Percentiles rank a stretch among this genome's conserved stretches.
phyloP scores from a whole-genome alignment of 2,329 filamentous ascomycete species.

The Pseudogymnoascus sp. region DNA sequence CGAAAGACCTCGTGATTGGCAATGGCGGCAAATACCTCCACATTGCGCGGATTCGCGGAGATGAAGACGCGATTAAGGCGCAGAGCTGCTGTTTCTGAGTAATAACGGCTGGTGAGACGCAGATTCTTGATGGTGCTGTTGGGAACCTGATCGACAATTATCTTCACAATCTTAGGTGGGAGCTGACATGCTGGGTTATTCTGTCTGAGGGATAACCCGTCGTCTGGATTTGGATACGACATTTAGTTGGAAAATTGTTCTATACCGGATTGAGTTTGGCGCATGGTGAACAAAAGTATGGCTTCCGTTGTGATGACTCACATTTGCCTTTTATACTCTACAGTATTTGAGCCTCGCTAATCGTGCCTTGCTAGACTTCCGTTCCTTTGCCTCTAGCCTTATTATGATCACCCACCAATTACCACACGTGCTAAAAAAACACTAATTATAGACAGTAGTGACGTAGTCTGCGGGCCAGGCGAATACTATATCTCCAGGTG shows the following conservation, averaged over 20 bases:
- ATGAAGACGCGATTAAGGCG: slow-evolving; percentile 32
- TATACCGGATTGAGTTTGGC: slow-evolving; percentile 11
- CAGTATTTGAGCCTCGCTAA: no score
- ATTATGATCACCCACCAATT: no score
- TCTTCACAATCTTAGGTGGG: slow-evolving; percentile 9
- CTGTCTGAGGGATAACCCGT: no score
- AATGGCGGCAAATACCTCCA: slow-evolving; percentile 30
- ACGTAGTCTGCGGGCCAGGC: no score
- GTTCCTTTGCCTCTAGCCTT: no score
- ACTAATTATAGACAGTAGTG: no score
- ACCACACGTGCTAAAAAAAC: no score
- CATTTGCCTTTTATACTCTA: no score
- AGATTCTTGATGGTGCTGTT: slow-evolving; percentile 24
- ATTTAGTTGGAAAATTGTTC: background rate
- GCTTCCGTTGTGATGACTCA: no score
- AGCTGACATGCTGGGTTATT: background rate
- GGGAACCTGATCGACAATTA: slow-evolving; percentile 13
- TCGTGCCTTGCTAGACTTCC: no score
- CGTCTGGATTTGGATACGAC: background rate
- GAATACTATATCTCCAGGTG: no score
- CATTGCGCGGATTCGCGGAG: slow-evolving; percentile 32
- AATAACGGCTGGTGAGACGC: slow-evolving; percentile 19
- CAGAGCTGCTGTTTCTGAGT: slow-evolving; percentile 17
- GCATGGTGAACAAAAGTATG: no score
- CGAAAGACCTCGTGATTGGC: slow-evolving; percentile 30